phyloP scores from a whole-genome alignment of 306 rosid genomes.

The Comarum palustre region DNA sequence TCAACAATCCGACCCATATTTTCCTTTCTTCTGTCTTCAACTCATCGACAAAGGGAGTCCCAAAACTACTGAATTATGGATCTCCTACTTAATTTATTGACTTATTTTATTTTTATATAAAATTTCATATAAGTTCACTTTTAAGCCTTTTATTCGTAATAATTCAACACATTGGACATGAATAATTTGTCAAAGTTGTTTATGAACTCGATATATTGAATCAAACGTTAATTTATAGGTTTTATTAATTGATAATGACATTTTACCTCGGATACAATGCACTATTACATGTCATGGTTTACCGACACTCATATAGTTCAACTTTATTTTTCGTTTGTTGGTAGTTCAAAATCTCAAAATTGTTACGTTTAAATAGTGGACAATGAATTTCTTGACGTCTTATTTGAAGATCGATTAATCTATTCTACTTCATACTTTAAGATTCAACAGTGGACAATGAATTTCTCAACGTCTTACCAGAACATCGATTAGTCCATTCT shows the following conservation, averaged over 20 bases:
- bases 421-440: too few species aligned
- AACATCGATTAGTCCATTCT: neutral
- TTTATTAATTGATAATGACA: neutral
- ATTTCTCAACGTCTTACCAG: neutral
- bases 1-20: conserved; percentile 19
- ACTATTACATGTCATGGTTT: neutral
- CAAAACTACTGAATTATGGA: neutral
- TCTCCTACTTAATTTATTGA: neutral
- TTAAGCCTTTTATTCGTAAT: too few species aligned
- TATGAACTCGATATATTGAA: neutral
- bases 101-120: neutral
- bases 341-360: neutral
- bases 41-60: neutral
- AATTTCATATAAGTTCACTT: too few species aligned
- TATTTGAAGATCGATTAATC: neutral
- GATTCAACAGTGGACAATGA: neutral
- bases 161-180: neutral
- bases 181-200: neutral
- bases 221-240: neutral
- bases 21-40: neutral
- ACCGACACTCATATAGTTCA: neutral
- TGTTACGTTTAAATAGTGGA: neutral
- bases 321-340: neutral
- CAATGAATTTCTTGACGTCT: neutral
- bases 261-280: neutral